Evolutionary conservation across 306 rosid species (phyloP), one percentile per base, ranked within the genome.

Genomic region (Neltuma alba): DNA sequence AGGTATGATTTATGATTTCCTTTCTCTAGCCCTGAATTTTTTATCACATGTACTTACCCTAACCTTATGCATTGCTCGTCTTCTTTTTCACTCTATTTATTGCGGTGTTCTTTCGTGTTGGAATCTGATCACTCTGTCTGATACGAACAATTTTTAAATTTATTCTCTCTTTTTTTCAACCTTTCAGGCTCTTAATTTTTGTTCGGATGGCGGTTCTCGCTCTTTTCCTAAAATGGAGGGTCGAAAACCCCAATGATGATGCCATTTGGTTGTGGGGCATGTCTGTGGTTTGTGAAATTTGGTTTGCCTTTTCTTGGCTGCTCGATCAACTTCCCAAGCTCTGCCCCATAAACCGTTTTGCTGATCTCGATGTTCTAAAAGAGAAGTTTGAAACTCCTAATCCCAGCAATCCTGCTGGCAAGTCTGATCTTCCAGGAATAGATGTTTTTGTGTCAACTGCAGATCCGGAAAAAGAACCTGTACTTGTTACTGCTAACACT

Each of bases 271-370:
- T 92, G 76, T 92, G 97, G 97, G 80, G 85, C 25, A 87, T 92
- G 91, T 92, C 97, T 58, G 90, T 92, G 66, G 81, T 92, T 73
- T 92, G 97, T 85, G 97, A 92, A 86, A 86, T 87, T 69, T 92
- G 97, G 97, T 90, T 92, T 87, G 94, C 93, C 67, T 88, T 92
- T 83, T 92, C 97, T 48, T 92, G 94, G 94, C 55, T 92, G 23
- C 94, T 92, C n/a, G 97, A 92, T 31, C 93, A 88, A 86, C 92
- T 92, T 65, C 97, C 97, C 15, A 92, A 92, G 87, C 93, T 92
- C 77, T 87, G 89, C 85, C 97, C 97, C 14, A 71, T 92, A n/a
- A 88, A 92, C 41, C 94, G 97, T 15, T 45, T 48, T 3, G 27
- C 88, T 20, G 86, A 90, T 72, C 82, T 90, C 0, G 87, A 88